These are phyloP conservation scores for Ostreobium quekettii DNA, from an alignment of 139 green algal species.

Conservation along the genomic window DNA sequence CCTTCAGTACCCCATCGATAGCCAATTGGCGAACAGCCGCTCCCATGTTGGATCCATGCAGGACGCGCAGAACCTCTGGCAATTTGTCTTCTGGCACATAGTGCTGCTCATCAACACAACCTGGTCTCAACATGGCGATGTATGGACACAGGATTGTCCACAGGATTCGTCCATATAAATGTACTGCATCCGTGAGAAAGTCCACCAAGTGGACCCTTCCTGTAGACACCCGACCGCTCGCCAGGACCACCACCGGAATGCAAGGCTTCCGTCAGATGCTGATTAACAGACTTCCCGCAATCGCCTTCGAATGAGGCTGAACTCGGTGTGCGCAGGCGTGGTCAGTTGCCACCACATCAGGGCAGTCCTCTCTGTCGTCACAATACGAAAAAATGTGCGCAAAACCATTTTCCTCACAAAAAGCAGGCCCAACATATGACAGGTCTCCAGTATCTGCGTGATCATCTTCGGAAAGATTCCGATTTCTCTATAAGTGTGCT, in stretches of 20 bases:
- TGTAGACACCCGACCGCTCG: neutral
- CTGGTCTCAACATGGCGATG: neutral
- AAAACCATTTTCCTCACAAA: neutral
- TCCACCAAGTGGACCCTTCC: neutral
- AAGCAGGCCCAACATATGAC: too few species aligned
- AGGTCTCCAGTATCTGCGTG: too few species aligned
- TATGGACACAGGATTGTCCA: neutral
- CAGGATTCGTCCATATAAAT: too few species aligned
- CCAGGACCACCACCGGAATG: neutral
- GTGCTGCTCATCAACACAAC: slow-evolving; percentile 21
- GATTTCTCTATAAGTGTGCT: neutral
- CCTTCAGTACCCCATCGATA: neutral
- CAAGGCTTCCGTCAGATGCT: slow-evolving; percentile 7
- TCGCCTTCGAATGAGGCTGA: too few species aligned
- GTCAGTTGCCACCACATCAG: too few species aligned
- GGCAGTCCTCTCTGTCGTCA: too few species aligned
- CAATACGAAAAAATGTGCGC: neutral
- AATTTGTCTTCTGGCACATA: slow-evolving; percentile 62
- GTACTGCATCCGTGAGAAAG: neutral
- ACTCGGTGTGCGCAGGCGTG: too few species aligned
- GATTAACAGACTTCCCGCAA: too few species aligned
- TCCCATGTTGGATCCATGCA: slow-evolving; percentile 67
- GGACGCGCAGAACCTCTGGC: slow-evolving; percentile 53
- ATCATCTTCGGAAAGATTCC: neutral
- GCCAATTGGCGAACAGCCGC: slow-evolving; percentile 35